These are phyloP conservation scores for Gymnopus androsaceus DNA, from an alignment of 1,284 basidiomycete species.

Conservation along the genomic window DNA sequence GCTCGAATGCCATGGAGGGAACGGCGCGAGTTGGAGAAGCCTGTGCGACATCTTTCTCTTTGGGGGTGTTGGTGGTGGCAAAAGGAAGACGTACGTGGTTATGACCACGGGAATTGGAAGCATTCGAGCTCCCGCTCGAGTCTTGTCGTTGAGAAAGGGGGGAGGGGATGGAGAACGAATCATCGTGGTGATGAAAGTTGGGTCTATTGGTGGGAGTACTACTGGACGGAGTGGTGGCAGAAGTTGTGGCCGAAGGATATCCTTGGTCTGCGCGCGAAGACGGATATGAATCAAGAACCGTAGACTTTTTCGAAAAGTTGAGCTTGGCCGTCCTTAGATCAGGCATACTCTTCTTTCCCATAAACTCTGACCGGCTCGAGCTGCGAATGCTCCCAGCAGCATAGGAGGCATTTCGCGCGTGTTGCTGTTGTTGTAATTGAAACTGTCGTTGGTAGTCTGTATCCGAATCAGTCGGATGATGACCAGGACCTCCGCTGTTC, in stretches of 20 bases:
- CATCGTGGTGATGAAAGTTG: conserved; percentile 22
- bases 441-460: conserved; percentile 18
- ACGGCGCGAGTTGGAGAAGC: conserved; percentile 34
- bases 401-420: conserved; percentile 64
- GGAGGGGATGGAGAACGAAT: conserved; percentile 46
- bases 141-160: conserved; percentile 46
- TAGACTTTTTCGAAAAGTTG: conserved; percentile 35
- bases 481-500: conserved; percentile 21
- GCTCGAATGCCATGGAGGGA: conserved; percentile 74
- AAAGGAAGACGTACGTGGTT: conserved; percentile 30
- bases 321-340: conserved; percentile 70
- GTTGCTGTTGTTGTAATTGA: conserved; percentile 28
- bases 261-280: not conserved
- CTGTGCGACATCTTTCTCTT: conserved; percentile 33
- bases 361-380: conserved; percentile 41
- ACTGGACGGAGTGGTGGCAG: not conserved
- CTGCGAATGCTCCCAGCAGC: conserved; percentile 39
- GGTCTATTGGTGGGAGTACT: conserved; percentile 7
- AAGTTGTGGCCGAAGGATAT: not conserved
- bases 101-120: conserved; percentile 30
- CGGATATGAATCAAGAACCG: conserved; percentile 19
- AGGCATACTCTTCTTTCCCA: conserved; percentile 84
- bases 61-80: conserved; percentile 5
- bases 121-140: conserved; percentile 41
- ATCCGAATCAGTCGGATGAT: conserved; percentile 16